Evolutionary conservation across 2,329 filamentous ascomycete species (phyloP).

Genomic region (Apiospora hydei): DNA sequence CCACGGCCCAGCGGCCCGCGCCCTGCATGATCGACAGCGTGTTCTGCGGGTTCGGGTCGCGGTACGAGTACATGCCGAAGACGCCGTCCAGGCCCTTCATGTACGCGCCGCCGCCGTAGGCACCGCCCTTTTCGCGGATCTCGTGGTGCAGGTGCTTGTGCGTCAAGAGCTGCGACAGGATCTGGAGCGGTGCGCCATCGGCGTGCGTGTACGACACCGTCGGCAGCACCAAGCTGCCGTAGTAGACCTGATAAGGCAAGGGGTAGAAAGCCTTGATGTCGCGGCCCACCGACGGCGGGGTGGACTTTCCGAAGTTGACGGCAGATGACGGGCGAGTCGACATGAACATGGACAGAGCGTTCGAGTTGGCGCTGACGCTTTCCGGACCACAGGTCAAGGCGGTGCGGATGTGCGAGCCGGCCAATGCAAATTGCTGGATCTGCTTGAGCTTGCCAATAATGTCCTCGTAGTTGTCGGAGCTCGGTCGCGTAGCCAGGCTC

Average conservation of each 20-base stretch:
- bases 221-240: slow-evolving; percentile 81
- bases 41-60: slow-evolving; percentile 93
- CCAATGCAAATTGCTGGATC: slow-evolving; percentile 81
- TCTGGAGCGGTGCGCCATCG: slow-evolving; percentile 80
- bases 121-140: slow-evolving; percentile 96
- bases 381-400: slow-evolving; percentile 87
- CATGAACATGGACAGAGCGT: slow-evolving; percentile 76
- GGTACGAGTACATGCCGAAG: slow-evolving; percentile 96
- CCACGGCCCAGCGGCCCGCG: slow-evolving; percentile 82
- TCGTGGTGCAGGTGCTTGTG: slow-evolving; percentile 98
- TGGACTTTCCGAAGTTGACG: slow-evolving; percentile 46
- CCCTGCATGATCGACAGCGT: slow-evolving; percentile 84
- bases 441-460: slow-evolving; percentile 84
- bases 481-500: slow-evolving; percentile 75
- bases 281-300: slow-evolving; percentile 46
- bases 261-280: slow-evolving; percentile 86
- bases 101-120: slow-evolving; percentile 92
- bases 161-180: slow-evolving; percentile 89
- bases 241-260: slow-evolving; percentile 96
- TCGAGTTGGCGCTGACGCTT: slow-evolving; percentile 73
- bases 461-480: slow-evolving; percentile 73
- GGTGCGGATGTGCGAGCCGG: slow-evolving; percentile 73
- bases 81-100: slow-evolving; percentile 80
- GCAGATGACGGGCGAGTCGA: slow-evolving; percentile 58
- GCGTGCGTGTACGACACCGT: slow-evolving; percentile 83